phyloP scores from a whole-genome alignment of 2,329 filamentous ascomycete species.

The Fusarium mexicanum region DNA sequence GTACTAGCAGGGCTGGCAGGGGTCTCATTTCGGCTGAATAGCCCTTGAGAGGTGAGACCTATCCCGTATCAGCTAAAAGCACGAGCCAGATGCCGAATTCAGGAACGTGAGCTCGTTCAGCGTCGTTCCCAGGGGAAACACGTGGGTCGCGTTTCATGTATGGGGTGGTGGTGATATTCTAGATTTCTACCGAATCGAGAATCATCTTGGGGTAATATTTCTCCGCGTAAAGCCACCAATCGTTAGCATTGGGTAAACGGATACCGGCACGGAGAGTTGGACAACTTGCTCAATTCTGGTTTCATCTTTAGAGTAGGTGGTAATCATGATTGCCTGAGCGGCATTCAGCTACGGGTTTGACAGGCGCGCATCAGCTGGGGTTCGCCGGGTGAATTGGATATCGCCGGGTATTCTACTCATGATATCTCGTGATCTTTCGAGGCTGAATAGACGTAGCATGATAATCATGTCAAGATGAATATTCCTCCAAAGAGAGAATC shows the following conservation, averaged over 20 bases:
- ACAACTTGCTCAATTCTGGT: background rate
- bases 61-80: background rate
- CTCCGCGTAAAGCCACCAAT: slow-evolving; percentile 5
- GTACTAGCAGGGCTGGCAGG: background rate
- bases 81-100: background rate
- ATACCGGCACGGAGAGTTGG: background rate
- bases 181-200: slow-evolving; percentile 4
- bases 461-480: background rate
- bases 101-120: background rate
- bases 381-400: background rate
- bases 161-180: background rate
- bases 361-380: background rate
- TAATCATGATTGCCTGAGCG: background rate
- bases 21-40: slow-evolving; percentile 1
- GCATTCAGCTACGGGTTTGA: background rate
- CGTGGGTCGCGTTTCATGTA: slow-evolving; percentile 3
- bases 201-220: background rate
- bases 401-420: background rate
- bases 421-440: background rate
- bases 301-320: background rate
- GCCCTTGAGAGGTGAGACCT: background rate
- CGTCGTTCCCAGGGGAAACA: background rate
- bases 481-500: background rate
- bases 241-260: background rate
- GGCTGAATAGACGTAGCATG: background rate